Percentiles rank a stretch among this genome's conserved stretches.
These are phyloP conservation scores for Ogataea trehaloabstinens DNA, from an alignment of 805 yeast species.

Conservation along the genomic window DNA sequence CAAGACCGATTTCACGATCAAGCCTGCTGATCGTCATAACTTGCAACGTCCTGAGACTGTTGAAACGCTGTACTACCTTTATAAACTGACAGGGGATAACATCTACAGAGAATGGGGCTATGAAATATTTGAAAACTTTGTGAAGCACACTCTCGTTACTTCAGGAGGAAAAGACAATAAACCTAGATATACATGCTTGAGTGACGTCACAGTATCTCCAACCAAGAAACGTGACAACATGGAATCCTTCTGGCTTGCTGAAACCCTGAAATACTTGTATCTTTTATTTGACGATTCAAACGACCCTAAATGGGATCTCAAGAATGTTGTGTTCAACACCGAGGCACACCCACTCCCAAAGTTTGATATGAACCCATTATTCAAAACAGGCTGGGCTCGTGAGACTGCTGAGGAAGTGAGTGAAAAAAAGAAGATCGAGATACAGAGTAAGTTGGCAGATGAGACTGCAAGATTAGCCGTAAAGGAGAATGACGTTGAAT, in stretches of 20 bases:
- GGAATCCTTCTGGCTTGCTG: slow-evolving; percentile 94
- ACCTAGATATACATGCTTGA: slow-evolving; percentile 54
- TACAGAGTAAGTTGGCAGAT: neutral
- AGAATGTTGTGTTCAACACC: slow-evolving; percentile 76
- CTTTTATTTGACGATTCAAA: slow-evolving; percentile 69
- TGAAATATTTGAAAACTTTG: slow-evolving; percentile 74
- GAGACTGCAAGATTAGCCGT: neutral
- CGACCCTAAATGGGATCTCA: slow-evolving; percentile 59
- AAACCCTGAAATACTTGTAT: slow-evolving; percentile 84
- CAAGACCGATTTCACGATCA: slow-evolving; percentile 59
- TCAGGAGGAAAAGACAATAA: slow-evolving; percentile 47
- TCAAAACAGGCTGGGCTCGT: slow-evolving; percentile 64
- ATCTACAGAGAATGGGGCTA: slow-evolving; percentile 88
- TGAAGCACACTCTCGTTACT: slow-evolving; percentile 52
- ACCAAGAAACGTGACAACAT: slow-evolving; percentile 59
- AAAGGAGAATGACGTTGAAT: neutral
- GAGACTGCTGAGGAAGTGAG: slow-evolving; percentile 5
- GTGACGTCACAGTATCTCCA: slow-evolving; percentile 65
- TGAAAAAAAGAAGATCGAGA: neutral
- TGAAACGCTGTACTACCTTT: slow-evolving; percentile 78
- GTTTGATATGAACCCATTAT: slow-evolving; percentile 48
- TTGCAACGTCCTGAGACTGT: slow-evolving; percentile 93
- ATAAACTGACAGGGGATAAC: slow-evolving; percentile 74
- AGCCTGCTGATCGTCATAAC: slow-evolving; percentile 74
- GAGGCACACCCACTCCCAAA: slow-evolving; percentile 94